phyloP scores from a whole-genome alignment of 2,329 filamentous ascomycete genomes.

The Fusarium clavum region DNA sequence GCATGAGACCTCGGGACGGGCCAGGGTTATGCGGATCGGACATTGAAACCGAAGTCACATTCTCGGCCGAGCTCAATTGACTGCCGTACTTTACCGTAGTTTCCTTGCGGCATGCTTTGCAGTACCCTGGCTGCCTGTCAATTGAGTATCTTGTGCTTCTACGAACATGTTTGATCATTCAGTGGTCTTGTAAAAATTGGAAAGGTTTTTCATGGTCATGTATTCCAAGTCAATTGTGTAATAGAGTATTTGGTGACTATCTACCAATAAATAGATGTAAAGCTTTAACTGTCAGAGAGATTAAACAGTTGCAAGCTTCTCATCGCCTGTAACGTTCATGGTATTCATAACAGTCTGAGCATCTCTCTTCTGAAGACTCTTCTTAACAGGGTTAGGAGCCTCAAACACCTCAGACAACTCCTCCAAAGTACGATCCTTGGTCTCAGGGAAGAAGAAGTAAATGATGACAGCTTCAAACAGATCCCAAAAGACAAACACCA shows the following conservation, averaged over 20 bases:
- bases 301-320: conserved; percentile 41
- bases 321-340: conserved; percentile 47
- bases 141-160: too few relatives aligned
- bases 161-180: too few relatives aligned
- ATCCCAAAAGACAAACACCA: conserved; percentile 60
- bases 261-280: too few relatives aligned
- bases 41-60: background rate
- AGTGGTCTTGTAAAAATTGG: too few relatives aligned
- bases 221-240: too few relatives aligned
- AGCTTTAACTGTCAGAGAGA: too few relatives aligned
- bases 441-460: conserved; percentile 64
- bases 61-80: background rate
- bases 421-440: conserved; percentile 63
- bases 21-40: conserved; percentile 6
- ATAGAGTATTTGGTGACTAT: too few relatives aligned
- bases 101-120: background rate
- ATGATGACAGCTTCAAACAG: conserved; percentile 56
- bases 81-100: background rate
- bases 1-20: conserved; percentile 15
- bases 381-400: conserved; percentile 59
- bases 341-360: conserved; percentile 58
- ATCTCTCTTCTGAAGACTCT: conserved; percentile 56
- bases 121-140: background rate
- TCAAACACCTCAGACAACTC: conserved; percentile 65
- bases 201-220: too few relatives aligned